These are phyloP conservation scores for Colletotrichum horii DNA, from an alignment of 2,329 filamentous ascomycete genomes.

Conservation along the genomic window DNA sequence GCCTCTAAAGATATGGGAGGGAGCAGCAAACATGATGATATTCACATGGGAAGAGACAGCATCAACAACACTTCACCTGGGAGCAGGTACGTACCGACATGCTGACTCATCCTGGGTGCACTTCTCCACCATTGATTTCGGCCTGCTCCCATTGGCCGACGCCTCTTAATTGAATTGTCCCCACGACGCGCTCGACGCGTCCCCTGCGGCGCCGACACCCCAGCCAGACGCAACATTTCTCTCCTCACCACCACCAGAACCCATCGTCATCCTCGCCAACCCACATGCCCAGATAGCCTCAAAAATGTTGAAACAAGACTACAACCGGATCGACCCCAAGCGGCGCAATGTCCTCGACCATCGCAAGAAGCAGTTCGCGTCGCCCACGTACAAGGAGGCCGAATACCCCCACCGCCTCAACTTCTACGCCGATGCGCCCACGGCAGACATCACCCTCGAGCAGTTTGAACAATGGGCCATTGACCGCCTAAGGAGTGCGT, in stretches of 20 bases:
- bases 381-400: conserved; percentile 75
- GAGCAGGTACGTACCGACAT: background rate
- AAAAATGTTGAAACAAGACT: conserved; percentile 55
- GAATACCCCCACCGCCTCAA: conserved; percentile 88
- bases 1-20: background rate
- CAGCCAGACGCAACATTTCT: background rate
- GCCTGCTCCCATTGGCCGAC: background rate
- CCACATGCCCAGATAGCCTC: background rate
- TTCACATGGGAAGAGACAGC: background rate
- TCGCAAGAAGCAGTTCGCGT: conserved; percentile 86
- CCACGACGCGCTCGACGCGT: conserved; percentile 17
- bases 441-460: conserved; percentile 92
- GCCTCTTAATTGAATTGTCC: conserved; percentile 4
- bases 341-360: conserved; percentile 77
- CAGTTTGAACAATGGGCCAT: conserved; percentile 99
- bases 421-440: conserved; percentile 88
- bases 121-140: background rate
- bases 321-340: conserved; percentile 69
- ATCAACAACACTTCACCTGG: background rate
- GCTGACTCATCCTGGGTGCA: background rate
- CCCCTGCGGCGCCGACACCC: background rate
- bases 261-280: background rate
- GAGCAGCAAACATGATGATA: background rate
- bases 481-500: conserved; percentile 78
- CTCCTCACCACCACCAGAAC: background rate